phyloP scores from a whole-genome alignment of 2,329 filamentous ascomycete genomes.

The Pestalotiopsis sp. region DNA sequence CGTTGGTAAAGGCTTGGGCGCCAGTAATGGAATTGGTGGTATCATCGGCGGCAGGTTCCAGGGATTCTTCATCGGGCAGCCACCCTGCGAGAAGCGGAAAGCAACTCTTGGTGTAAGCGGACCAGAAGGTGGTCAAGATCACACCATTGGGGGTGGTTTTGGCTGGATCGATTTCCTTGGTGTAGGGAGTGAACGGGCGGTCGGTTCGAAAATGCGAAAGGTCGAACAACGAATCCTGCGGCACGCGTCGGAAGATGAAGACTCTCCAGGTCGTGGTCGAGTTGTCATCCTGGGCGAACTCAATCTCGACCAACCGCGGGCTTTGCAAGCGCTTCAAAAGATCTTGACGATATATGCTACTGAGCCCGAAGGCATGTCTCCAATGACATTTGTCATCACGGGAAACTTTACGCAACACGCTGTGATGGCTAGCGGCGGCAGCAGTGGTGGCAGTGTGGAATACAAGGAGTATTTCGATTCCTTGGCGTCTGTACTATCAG shows the following conservation, averaged over 20 bases:
- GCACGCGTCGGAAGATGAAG: slow-evolving; percentile 31
- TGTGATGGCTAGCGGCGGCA: slow-evolving; percentile 66
- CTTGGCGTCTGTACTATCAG: slow-evolving; percentile 76
- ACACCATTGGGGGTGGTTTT: slow-evolving; percentile 76
- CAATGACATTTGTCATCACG: slow-evolving; percentile 78
- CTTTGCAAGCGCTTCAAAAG: slow-evolving; percentile 76
- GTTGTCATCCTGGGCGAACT: slow-evolving; percentile 83
- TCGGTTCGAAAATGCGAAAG: slow-evolving; percentile 78
- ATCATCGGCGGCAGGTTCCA: slow-evolving; percentile 91
- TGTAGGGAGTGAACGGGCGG: slow-evolving; percentile 83
- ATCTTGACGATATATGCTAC: slow-evolving; percentile 74
- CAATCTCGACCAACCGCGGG: slow-evolving; percentile 81
- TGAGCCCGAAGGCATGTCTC: slow-evolving; percentile 63
- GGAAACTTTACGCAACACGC: slow-evolving; percentile 78
- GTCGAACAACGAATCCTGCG: slow-evolving; percentile 69
- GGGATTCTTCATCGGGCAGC: slow-evolving; percentile 86
- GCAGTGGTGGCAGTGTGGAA: slow-evolving; percentile 80
- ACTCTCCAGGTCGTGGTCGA: slow-evolving; percentile 44
- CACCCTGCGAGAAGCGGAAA: slow-evolving; percentile 83
- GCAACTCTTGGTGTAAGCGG: slow-evolving; percentile 73
- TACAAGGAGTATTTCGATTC: slow-evolving; percentile 97
- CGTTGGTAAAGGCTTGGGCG: slow-evolving; percentile 68
- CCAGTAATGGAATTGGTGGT: slow-evolving; percentile 80
- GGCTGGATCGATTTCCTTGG: slow-evolving; percentile 98
- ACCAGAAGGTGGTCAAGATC: slow-evolving; percentile 55